These are phyloP conservation scores for Saccharomyces uvarum DNA, from an alignment of 1,139 yeast genomes.

Conservation along the genomic window DNA sequence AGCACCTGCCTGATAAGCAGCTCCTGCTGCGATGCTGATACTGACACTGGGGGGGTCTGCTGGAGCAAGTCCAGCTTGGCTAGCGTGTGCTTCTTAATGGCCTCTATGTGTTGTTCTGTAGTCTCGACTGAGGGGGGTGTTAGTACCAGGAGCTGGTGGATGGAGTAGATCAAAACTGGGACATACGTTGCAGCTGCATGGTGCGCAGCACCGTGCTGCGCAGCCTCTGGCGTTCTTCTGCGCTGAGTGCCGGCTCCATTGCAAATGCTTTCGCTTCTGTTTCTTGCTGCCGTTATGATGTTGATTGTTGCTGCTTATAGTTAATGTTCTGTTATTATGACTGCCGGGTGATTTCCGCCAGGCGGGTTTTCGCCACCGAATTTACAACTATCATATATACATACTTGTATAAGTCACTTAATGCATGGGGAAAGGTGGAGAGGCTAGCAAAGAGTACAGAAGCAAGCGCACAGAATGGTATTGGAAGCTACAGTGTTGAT, in stretches of 20 bases:
- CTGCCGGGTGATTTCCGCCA: not conserved
- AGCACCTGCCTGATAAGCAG: constrained; percentile 1
- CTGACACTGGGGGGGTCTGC: not conserved
- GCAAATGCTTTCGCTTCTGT: not conserved
- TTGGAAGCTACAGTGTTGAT: constrained; percentile 94
- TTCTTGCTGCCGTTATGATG: not conserved
- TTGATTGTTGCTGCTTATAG: not conserved
- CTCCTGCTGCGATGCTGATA: not conserved
- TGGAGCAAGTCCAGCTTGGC: not conserved
- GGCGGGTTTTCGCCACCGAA: constrained; percentile 4
- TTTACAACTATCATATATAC: not conserved
- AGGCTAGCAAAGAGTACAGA: not conserved
- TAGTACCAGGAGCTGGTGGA: not conserved
- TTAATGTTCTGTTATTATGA: not conserved
- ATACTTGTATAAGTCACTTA: not conserved
- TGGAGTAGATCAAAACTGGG: not conserved
- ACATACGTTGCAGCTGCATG: not conserved
- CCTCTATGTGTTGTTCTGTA: not conserved
- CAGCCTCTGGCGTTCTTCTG: not conserved
- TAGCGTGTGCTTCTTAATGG: not conserved
- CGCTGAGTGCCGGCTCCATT: not conserved
- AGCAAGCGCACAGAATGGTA: constrained; percentile 46
- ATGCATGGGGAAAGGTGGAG: not conserved
- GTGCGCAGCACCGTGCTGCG: not conserved
- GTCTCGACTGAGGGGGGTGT: not conserved